Percentiles rank a stretch among this genome's conserved stretches.
Conservation (phyloP, 768 basidiomycete genomes). For the Xerocomellus dryophilus region DNA sequence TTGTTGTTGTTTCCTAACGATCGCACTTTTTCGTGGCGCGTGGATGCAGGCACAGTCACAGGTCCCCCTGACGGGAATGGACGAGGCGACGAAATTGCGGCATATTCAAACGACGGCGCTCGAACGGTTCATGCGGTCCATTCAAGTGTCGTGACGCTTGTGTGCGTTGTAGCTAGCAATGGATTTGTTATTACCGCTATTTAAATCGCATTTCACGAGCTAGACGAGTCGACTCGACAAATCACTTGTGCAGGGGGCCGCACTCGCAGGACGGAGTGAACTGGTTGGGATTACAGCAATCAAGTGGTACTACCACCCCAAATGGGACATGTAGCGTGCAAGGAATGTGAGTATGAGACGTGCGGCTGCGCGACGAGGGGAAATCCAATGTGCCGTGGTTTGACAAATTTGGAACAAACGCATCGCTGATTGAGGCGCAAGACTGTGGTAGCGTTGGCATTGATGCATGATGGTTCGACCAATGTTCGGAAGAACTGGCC, state of each 20-base stretch:
- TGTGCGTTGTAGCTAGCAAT: neutral
- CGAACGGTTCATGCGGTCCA: constrained; percentile 61
- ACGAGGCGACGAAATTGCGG: constrained; percentile 57
- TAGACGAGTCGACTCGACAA: neutral
- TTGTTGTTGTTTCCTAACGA: neutral
- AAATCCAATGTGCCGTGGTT: no score
- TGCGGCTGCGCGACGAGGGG: no score
- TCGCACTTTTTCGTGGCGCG: neutral
- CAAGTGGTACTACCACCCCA: no score
- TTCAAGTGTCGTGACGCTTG: constrained; percentile 36
- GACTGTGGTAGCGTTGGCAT: no score
- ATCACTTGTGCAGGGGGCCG: neutral
- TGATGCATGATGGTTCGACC: no score
- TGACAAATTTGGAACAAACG: no score
- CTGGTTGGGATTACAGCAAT: neutral
- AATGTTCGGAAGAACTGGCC: no score
- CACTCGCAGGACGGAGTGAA: no score
- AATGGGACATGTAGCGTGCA: no score
- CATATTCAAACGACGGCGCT: constrained; percentile 64
- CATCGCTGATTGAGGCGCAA: no score
- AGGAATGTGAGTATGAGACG: no score
- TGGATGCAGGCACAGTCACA: constrained; percentile 38
- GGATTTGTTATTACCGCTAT: constrained; percentile 20
- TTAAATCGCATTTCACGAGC: constrained; percentile 15
- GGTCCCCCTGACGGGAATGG: constrained; percentile 43